phyloP scores from a whole-genome alignment of 2,329 filamentous ascomycete genomes.

The Fusarium mexicanum region DNA sequence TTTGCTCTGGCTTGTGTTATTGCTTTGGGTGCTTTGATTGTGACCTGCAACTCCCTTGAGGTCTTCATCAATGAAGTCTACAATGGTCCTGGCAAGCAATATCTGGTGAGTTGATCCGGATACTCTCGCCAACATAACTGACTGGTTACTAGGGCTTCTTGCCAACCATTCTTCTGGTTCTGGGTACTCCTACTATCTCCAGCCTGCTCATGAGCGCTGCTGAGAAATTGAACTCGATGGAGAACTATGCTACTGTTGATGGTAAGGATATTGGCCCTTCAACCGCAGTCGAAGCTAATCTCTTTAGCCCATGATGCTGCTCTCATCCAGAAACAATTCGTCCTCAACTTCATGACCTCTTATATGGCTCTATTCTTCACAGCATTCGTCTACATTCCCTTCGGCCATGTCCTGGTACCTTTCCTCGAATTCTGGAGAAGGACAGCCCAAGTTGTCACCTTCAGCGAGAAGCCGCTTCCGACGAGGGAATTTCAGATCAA shows the following conservation, averaged over 20 bases:
- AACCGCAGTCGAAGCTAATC: conserved; percentile 10
- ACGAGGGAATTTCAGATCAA: conserved; percentile 81
- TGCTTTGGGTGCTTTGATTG: conserved; percentile 83
- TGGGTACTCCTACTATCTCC: conserved; percentile 81
- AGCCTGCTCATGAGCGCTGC: conserved; percentile 80
- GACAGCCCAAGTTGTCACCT: conserved; percentile 78
- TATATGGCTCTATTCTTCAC: conserved; percentile 94
- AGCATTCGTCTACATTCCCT: conserved; percentile 93
- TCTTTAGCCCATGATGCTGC: conserved; percentile 77
- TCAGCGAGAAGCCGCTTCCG: conserved; percentile 76
- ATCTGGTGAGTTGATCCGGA: conserved; percentile 68
- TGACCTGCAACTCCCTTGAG: conserved; percentile 89
- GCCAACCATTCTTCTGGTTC: conserved; percentile 87
- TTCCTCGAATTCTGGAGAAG: conserved; percentile 84
- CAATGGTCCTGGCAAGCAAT: conserved; percentile 84
- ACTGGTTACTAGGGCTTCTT: conserved; percentile 74
- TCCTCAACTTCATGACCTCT: conserved; percentile 96
- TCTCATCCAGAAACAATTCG: conserved; percentile 91
- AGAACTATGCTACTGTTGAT: conserved; percentile 92
- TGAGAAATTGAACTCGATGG: conserved; percentile 78
- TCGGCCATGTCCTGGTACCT: conserved; percentile 83
- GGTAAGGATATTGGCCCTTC: conserved; percentile 48
- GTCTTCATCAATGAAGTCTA: conserved; percentile 97
- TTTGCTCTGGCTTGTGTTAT: conserved; percentile 80
- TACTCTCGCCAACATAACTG: background rate